Evolutionary conservation across 345 rosid species (phyloP).

Genomic region (Lenwebbia sp.): DNA sequence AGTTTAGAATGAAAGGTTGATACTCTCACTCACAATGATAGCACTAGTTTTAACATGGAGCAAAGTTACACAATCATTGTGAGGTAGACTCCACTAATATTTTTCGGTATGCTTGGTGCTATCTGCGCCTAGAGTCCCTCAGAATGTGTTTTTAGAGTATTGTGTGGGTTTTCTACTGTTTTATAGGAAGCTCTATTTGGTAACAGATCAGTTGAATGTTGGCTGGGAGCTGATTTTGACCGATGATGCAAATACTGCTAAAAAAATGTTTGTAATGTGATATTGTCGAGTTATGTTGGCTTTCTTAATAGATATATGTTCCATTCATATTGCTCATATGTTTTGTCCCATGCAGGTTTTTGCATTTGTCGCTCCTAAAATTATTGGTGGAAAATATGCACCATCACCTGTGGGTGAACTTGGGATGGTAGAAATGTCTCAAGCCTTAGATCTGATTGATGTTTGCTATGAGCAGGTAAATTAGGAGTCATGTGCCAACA

Average conservation of each 20-base stretch:
- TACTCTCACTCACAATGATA: background rate
- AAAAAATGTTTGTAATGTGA: background rate
- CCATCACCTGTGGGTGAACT: slow-evolving; percentile 97
- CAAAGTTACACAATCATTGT: background rate
- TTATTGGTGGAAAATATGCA: slow-evolving; percentile 80
- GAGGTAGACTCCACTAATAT: background rate
- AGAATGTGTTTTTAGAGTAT: background rate
- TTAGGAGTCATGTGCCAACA: background rate
- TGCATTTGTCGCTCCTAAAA: slow-evolving; percentile 94
- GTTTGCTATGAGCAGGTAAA: slow-evolving; percentile 80
- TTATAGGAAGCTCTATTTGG: background rate
- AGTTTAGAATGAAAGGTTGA: background rate
- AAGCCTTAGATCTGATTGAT: slow-evolving; percentile 77
- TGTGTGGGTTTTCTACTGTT: background rate
- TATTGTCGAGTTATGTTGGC: background rate
- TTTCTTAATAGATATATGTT: background rate
- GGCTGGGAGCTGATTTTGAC: background rate
- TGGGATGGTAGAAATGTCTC: slow-evolving; percentile 99
- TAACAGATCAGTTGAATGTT: background rate
- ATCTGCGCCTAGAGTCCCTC: background rate
- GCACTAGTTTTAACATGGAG: background rate
- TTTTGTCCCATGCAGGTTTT: slow-evolving; percentile 37
- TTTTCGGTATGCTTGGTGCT: background rate
- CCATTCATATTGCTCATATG: background rate
- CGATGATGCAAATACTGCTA: background rate